Conservation (phyloP, 1,139 yeast genomes). For the Williopsis jadinii region DNA sequence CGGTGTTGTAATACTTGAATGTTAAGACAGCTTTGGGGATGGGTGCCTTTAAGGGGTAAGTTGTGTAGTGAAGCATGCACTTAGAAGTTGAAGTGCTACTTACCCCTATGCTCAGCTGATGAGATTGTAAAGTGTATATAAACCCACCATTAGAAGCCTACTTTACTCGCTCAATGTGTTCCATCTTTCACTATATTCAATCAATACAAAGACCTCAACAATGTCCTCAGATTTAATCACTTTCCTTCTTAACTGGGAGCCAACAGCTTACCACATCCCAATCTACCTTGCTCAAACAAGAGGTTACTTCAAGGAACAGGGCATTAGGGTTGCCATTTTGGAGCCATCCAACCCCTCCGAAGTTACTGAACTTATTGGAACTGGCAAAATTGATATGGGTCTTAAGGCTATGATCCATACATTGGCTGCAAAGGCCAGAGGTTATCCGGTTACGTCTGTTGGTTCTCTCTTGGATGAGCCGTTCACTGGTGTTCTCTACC, state of each 20-base stretch:
- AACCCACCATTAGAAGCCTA: too few relatives aligned
- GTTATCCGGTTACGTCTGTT: constrained; percentile 1
- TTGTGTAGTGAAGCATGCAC: too few relatives aligned
- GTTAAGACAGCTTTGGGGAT: too few relatives aligned
- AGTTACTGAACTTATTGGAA: background rate
- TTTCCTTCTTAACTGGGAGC: constrained; percentile 1
- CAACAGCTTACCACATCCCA: constrained; percentile 1
- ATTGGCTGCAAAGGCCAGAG: constrained; percentile 1
- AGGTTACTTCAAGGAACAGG: background rate
- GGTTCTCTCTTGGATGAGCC: constrained; percentile 1
- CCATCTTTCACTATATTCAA: too few relatives aligned
- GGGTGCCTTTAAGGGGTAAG: too few relatives aligned
- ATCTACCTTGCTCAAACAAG: background rate
- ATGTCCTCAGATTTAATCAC: constrained; percentile 1
- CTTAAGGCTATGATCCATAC: constrained; percentile 1
- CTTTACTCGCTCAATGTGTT: too few relatives aligned
- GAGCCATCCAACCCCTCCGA: constrained; percentile 1
- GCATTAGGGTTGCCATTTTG: background rate
- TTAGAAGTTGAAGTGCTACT: too few relatives aligned
- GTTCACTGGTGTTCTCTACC: constrained; percentile 1
- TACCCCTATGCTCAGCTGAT: too few relatives aligned
- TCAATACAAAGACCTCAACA: background rate
- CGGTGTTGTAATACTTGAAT: too few relatives aligned
- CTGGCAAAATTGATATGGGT: constrained; percentile 1
- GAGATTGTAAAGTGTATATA: too few relatives aligned